Evolutionary conservation across 352 stramenopile genomes (phyloP).

Genomic region (Pythium phragmiticola): DNA sequence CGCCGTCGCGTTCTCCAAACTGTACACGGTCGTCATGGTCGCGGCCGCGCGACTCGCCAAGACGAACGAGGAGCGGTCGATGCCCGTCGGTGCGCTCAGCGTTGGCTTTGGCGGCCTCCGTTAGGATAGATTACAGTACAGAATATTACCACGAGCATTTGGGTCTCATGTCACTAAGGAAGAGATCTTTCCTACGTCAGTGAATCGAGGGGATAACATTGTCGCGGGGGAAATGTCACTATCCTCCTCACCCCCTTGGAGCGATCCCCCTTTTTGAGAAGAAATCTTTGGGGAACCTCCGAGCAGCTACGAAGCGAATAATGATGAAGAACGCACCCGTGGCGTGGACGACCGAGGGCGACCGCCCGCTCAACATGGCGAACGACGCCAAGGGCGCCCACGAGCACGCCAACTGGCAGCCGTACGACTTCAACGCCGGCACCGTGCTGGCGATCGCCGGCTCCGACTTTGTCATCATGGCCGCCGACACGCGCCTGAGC

Average conservation of each 20-base stretch:
- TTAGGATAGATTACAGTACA: background rate
- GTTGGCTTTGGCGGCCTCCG: conserved; percentile 19
- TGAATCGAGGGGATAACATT: background rate
- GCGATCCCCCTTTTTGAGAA: conserved; percentile 5
- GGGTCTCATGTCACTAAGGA: conserved; percentile 15
- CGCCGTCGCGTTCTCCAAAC: conserved; percentile 31
- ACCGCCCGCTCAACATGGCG: conserved; percentile 40
- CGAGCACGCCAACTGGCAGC: conserved; percentile 65
- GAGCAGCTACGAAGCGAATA: background rate
- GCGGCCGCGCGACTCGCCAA: background rate
- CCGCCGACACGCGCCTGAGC: conserved; percentile 94
- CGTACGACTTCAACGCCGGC: conserved; percentile 86
- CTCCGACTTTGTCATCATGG: conserved; percentile 95
- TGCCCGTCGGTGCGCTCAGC: conserved; percentile 12
- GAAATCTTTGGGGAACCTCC: conserved; percentile 13
- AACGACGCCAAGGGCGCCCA: conserved; percentile 31
- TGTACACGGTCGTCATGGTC: conserved; percentile 22
- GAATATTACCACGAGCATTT: background rate
- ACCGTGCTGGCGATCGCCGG: conserved; percentile 93
- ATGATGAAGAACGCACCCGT: conserved; percentile 50
- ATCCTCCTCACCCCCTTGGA: background rate
- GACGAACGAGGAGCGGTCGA: background rate
- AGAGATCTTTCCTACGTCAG: conserved; percentile 13
- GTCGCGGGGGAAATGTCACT: conserved; percentile 12
- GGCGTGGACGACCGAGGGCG: conserved; percentile 65